phyloP scores from a whole-genome alignment of 129 eudicot species.

The Scalesia atractyloides region DNA sequence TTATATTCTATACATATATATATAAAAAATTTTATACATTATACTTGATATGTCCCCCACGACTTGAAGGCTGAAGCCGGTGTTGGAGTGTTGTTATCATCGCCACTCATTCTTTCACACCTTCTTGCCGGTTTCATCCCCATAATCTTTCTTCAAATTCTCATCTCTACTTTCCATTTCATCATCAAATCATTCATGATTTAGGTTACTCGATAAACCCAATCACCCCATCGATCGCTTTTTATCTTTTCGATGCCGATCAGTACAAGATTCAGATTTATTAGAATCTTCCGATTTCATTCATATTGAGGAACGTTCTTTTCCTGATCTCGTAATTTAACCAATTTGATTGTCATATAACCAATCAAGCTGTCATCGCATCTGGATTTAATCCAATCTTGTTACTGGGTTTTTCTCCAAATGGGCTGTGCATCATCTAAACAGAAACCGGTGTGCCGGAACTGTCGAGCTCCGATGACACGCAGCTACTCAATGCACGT shows the following conservation, averaged over 20 bases:
- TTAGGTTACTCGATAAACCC: conserved; percentile 16
- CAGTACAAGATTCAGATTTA: neutral
- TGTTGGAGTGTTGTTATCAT: conserved; percentile 38
- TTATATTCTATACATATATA: neutral
- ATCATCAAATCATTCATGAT: neutral
- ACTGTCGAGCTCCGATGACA: conserved; percentile 53
- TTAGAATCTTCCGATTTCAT: conserved; percentile 15
- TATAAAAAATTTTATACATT: neutral
- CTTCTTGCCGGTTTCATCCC: conserved; percentile 12
- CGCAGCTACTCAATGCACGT: conserved; percentile 89
- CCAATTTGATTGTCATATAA: conserved; percentile 4
- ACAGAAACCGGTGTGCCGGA: conserved; percentile 56
- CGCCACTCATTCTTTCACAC: conserved; percentile 25
- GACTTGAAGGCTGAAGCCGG: conserved; percentile 37
- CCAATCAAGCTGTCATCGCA: neutral
- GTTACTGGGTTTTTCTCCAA: neutral
- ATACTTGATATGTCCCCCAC: conserved; percentile 33
- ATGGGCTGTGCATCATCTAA: conserved; percentile 94
- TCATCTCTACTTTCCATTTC: neutral
- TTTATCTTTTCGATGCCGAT: conserved; percentile 29
- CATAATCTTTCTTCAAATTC: neutral
- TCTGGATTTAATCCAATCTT: conserved; percentile 14
- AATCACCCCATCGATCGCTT: conserved; percentile 8
- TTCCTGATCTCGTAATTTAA: neutral
- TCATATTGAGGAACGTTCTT: conserved; percentile 48